Base-by-base conservation (phyloP, 192 early-diverging fungal genomes). In the Backusella parvicylindrica region DNA sequence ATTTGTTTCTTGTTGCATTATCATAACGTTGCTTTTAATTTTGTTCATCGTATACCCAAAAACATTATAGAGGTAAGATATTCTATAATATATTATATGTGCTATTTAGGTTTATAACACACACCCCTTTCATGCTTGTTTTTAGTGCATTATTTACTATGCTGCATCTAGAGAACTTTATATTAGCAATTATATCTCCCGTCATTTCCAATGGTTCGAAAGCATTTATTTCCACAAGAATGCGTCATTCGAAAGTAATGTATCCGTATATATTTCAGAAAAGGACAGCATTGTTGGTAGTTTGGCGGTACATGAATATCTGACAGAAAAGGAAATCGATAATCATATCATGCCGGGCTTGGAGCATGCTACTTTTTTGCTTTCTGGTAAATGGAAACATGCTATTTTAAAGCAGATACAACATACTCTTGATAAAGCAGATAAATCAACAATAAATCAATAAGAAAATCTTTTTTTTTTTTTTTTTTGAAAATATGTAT, bases 1-100 rank as follows among this genome's bases (percentile, higher is more conserved):
- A 86, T 93, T 66, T 86, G 84, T 50, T 92, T 93, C 78, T 68
- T 88, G 31, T 80, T 93, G 3, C 89, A 86, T 71, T 85, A 90
- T 43, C 86, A 82, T 9, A 43, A 88, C 68, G 84, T 92, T 33
- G 87, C 88, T 18, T 88, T 84, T 70, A 92, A 93, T 73, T 89
- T 89, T 77, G 79, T 84, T 18, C 82, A 86, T 68, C 71, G 87
- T 32, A 53, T 67, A 11, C 87, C 87, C 4, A 60, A 70, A 8
- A 75, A 75, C 23, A 73, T 79, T 6, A 77, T 74, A n/a, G 81
- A 82, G 73, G 77, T 79, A 68, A 60, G 36, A 65, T 65, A 6
- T 13, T 60, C 30, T 18, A 31, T 43, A 31, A 28, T 31, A 18
- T 28, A 26, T 41, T n/a, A n/a, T n/a, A n/a, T n/a, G n/a, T n/a